These are phyloP conservation scores for Cadophora sp. DNA, from an alignment of 2,329 filamentous ascomycete genomes.

Conservation along the genomic window DNA sequence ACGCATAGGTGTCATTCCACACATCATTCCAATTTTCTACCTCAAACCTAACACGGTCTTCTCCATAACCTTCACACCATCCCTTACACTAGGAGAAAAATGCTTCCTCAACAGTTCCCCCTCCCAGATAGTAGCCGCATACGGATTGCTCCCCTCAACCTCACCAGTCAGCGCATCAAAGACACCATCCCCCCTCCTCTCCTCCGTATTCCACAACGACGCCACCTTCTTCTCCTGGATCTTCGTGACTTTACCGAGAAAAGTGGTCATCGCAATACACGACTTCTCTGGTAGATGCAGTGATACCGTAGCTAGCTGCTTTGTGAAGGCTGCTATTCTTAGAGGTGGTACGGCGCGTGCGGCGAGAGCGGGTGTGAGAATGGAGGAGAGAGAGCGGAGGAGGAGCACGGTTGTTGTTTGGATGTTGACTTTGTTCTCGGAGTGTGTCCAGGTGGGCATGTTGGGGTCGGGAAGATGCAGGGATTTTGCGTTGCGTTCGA, in stretches of 20 bases:
- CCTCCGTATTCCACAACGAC: conserved; percentile 93
- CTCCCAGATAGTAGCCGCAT: conserved; percentile 91
- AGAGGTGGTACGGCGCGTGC: conserved; percentile 79
- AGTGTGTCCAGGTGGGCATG: conserved; percentile 49
- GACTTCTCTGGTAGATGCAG: conserved; percentile 93
- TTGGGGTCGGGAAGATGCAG: conserved; percentile 74
- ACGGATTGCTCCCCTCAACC: conserved; percentile 88
- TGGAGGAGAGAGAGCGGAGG: conserved; percentile 81
- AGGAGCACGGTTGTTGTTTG: conserved; percentile 94
- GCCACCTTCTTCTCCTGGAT: conserved; percentile 83
- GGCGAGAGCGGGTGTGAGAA: conserved; percentile 78
- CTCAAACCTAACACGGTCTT: conserved; percentile 54
- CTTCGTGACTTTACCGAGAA: conserved; percentile 80
- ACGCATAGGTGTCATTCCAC: not conserved
- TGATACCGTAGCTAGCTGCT: conserved; percentile 82
- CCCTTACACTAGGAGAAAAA: conserved; percentile 85
- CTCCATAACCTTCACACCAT: conserved; percentile 73
- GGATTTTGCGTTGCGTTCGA: conserved; percentile 80
- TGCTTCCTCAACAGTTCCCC: conserved; percentile 85
- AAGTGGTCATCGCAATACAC: conserved; percentile 76
- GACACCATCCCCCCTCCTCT: conserved; percentile 87
- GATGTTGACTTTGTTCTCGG: conserved; percentile 82
- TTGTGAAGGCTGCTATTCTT: conserved; percentile 89
- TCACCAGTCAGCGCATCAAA: conserved; percentile 77
- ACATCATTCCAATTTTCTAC: conserved; percentile 20